Evolutionary conservation across 2,329 filamentous ascomycete species (phyloP).

Genomic region (Sporothrix humicola): DNA sequence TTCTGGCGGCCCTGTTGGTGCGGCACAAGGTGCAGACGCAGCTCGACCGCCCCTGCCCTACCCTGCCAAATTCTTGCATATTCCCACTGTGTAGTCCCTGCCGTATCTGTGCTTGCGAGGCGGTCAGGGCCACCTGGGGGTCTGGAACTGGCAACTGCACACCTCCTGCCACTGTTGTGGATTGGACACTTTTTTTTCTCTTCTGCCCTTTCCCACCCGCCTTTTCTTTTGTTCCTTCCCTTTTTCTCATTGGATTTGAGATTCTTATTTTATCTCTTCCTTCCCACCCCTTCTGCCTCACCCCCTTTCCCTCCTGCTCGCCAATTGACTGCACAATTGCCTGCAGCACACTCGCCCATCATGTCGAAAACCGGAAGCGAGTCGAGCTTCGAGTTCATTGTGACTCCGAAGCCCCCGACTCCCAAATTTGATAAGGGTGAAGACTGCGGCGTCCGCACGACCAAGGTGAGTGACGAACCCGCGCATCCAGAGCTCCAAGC

Average conservation of each 20-base stretch:
- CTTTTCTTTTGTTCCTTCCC: constrained; percentile 3
- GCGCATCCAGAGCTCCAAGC: not conserved
- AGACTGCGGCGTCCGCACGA: constrained; percentile 62
- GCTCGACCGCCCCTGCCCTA: constrained; percentile 9
- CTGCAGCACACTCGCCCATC: constrained; percentile 42
- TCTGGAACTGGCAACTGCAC: constrained; percentile 22
- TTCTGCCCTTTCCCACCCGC: not conserved
- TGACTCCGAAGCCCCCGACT: constrained; percentile 59
- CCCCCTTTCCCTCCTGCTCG: constrained; percentile 15
- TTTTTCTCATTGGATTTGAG: not conserved
- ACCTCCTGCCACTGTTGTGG: constrained; percentile 4
- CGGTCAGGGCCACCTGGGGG: constrained; percentile 24
- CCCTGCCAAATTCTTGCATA: not conserved
- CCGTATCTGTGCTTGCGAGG: constrained; percentile 25
- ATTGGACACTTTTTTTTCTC: constrained; percentile 23
- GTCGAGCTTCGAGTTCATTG: constrained; percentile 68
- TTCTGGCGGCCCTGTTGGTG: constrained; percentile 13
- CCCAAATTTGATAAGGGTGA: constrained; percentile 58
- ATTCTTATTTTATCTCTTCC: not conserved
- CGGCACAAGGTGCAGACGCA: constrained; percentile 20
- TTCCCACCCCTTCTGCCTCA: not conserved
- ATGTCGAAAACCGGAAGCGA: constrained; percentile 60
- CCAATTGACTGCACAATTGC: constrained; percentile 33
- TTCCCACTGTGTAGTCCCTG: not conserved
- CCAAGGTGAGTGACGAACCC: constrained; percentile 51